phyloP scores from a whole-genome alignment of 2,329 filamentous ascomycete genomes.

The Aspergillus udagawae region DNA sequence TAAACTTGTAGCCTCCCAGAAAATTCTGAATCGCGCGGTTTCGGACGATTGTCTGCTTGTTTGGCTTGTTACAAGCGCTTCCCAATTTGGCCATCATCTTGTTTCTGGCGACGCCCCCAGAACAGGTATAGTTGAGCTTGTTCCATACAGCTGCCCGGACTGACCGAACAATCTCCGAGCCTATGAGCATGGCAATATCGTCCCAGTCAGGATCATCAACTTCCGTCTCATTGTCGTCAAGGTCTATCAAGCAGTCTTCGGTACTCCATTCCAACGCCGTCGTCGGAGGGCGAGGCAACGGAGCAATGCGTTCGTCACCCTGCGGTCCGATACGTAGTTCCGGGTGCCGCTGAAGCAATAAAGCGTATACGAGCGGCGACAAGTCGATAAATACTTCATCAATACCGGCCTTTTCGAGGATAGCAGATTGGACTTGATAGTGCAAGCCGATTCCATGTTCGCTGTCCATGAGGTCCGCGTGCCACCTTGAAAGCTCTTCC shows the following conservation, averaged over 20 bases:
- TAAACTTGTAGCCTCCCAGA: conserved; percentile 81
- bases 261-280: conserved; percentile 77
- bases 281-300: conserved; percentile 67
- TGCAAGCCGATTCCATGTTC: conserved; percentile 7
- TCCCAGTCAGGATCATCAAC: conserved; percentile 91
- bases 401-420: conserved; percentile 87
- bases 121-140: conserved; percentile 81
- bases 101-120: conserved; percentile 81
- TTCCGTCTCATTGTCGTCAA: conserved; percentile 69
- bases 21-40: conserved; percentile 78
- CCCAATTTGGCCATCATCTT: conserved; percentile 96
- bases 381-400: conserved; percentile 96
- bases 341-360: conserved; percentile 71
- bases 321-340: conserved; percentile 62
- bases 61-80: conserved; percentile 87
- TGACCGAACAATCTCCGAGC: conserved; percentile 79
- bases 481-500: conserved; percentile 57
- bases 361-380: conserved; percentile 73
- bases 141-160: conserved; percentile 67
- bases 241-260: conserved; percentile 70
- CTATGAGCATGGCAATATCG: conserved; percentile 80
- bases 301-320: conserved; percentile 47
- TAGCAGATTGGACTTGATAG: conserved; percentile 37
- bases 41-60: conserved; percentile 89
- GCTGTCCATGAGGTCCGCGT: conserved; percentile 17